Percentiles rank a stretch among this genome's conserved stretches.
These are phyloP conservation scores for Asterophora parasitica DNA, from an alignment of 768 basidiomycete species.

Conservation along the genomic window DNA sequence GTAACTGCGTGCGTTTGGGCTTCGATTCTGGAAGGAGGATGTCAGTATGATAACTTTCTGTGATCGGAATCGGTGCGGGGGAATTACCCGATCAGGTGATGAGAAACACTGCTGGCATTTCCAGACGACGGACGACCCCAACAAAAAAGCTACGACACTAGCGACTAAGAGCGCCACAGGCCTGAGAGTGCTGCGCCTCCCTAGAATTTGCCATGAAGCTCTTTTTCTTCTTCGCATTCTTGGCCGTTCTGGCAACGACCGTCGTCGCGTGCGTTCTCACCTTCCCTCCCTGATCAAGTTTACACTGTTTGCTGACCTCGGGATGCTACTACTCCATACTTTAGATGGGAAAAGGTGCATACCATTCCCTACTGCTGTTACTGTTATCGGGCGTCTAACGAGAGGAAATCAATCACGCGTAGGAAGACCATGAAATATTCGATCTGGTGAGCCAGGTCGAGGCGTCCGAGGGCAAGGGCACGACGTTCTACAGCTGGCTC, in stretches of 20 bases:
- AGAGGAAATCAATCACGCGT: neutral
- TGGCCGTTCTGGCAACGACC: slow-evolving; percentile 49
- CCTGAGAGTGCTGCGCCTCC: slow-evolving; percentile 1
- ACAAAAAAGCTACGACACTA: too few species aligned
- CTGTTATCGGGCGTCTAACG: neutral
- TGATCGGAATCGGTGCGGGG: slow-evolving; percentile 8
- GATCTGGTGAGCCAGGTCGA: slow-evolving; percentile 84
- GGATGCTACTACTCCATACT: slow-evolving; percentile 7
- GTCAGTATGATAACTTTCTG: neutral
- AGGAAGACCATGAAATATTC: slow-evolving; percentile 97
- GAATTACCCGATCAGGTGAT: slow-evolving; percentile 1
- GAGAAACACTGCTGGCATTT: neutral
- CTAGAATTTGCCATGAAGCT: slow-evolving; percentile 53
- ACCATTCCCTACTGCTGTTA: neutral
- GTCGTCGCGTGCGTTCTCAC: slow-evolving; percentile 60
- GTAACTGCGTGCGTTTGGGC: too few species aligned
- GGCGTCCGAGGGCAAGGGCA: slow-evolving; percentile 83
- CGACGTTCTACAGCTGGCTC: slow-evolving; percentile 95
- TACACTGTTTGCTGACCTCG: neutral
- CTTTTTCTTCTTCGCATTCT: slow-evolving; percentile 38
- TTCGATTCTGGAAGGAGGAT: too few species aligned
- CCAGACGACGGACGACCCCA: too few species aligned
- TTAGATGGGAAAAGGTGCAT: slow-evolving; percentile 70
- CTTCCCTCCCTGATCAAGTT: too few species aligned
- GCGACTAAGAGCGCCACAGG: too few species aligned